Base-by-base conservation (phyloP, 2,329 filamentous ascomycete species). In the Pezicula carpinea region DNA sequence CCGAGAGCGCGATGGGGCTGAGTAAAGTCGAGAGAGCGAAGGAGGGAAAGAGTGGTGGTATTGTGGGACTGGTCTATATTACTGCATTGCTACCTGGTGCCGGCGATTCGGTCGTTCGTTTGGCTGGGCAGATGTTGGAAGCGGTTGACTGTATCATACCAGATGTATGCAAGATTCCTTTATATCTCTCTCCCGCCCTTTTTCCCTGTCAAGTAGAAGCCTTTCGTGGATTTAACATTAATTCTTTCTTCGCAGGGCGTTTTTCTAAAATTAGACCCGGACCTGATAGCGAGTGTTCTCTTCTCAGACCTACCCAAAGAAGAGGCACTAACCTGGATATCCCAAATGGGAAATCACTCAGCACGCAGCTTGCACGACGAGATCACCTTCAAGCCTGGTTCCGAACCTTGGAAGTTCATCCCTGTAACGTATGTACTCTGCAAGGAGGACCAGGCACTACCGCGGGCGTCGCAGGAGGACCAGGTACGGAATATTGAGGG, bases 1-100 rank as follows among this genome's bases (percentile, higher is more conserved):
- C 62, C 4, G 60, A 66, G 43, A 62, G 59, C 10, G 51, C 64
- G 1, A 57, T 58, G 8, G 67, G 65, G 0, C 52, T 66, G 4
- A 53, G 61, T 10, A 67, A 67, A 46, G 48, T 54, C 36, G 59
- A 66, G 38, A 55, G 68, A 17, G 53, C 58, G 45, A 49, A 53
- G n/a, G 44, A 56, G 11, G 68, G 67, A 0, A 61, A 67, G 48
- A 62, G 57, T 43, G 42, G 42, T 15, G 33, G 42, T 6, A 18
- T 48, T 8, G n/a, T 48, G 7, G 31, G 42, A n/a, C 23, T 48
- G 10, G 42, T 45, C n/a, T 48, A 48, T 26, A 21, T 48, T 14
- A 38, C 46, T 7, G 43, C 42, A 3, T 29, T 40, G 17, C 29
- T 48, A 11, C 46, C 46, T 6, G 19, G 15, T 8, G 13, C 33